These are phyloP conservation scores for Lathyrus tuberosus DNA, from an alignment of 306 rosid genomes.

Conservation along the genomic window DNA sequence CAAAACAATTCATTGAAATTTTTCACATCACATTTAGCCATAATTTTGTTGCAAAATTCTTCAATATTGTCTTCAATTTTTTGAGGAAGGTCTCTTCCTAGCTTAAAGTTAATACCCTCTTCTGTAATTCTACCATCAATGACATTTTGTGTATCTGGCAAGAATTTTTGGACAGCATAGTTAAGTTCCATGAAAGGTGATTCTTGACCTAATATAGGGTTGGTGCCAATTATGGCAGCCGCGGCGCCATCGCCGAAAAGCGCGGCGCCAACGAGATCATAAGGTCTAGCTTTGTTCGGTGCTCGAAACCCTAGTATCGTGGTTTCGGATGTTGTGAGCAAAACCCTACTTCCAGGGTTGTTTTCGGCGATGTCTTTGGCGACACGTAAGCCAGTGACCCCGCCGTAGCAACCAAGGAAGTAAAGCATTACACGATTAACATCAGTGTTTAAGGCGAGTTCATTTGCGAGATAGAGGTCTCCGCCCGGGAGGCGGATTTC, in stretches of 20 bases:
- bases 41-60: constrained; percentile 71
- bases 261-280: constrained; percentile 98
- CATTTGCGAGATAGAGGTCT: constrained; percentile 77
- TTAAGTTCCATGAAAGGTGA: constrained; percentile 85
- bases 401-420: constrained; percentile 92
- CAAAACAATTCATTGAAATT: constrained; percentile 81
- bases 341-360: constrained; percentile 80
- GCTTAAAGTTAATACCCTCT: constrained; percentile 88
- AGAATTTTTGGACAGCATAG: constrained; percentile 76
- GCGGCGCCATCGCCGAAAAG: constrained; percentile 97
- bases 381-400: constrained; percentile 86
- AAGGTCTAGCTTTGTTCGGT: constrained; percentile 79
- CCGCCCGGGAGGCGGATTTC: constrained; percentile 93
- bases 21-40: constrained; percentile 45
- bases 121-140: constrained; percentile 82
- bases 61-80: constrained; percentile 89
- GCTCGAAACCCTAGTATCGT: constrained; percentile 93
- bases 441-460: constrained; percentile 69
- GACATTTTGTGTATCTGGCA: constrained; percentile 73
- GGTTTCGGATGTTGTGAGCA: constrained; percentile 85
- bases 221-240: constrained; percentile 72
- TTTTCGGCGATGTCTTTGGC: constrained; percentile 97
- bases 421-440: constrained; percentile 82
- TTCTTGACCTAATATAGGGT: constrained; percentile 58
- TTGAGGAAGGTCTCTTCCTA: constrained; percentile 94